Base-by-base conservation (phyloP, 2,329 filamentous ascomycete species). In the Claviceps sp. region DNA sequence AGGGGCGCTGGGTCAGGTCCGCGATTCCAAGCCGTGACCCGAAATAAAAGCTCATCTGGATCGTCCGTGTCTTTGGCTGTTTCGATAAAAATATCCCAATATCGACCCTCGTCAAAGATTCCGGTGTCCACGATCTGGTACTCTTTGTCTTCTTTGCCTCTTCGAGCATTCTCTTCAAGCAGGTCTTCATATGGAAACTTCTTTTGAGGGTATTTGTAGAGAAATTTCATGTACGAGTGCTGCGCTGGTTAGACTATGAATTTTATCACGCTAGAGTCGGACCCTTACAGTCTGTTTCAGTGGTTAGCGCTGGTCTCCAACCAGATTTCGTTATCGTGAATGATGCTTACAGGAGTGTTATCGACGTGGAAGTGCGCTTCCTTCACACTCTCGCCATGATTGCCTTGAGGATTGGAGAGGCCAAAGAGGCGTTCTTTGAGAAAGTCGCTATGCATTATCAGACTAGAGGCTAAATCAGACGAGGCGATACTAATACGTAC, bases 171-270 rank as follows among this genome's bases (percentile, higher is more conserved):
- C 64, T 94, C 88, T 57, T 87, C 74, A 58, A 94, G 73, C 47
- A 97, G 74, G 58, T 95, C 82, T 67, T 96, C 78, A 73, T 97
- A 97, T 2, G 91, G 93, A 62, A 97, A 97, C 57, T 84, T 82
- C 61, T 78, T 80, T 70, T 97, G 91, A 0, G 93, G 93, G 62
- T 96, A 94, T 70, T 97, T 97, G 79, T 97, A 97, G 59, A 97
- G 83, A 64, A 84, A 94, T 69, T 97, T 97, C 91, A 97, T 97
- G 74, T 97, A 97, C 30, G 91, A 95, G 70, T 96, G 90, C 87
- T 90, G 66, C 34, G 7, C 40, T 38, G 14, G 56, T 61, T 53
- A 57, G 55, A 42, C 14, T 39, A 5, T 11, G 19, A 14, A 13
- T 14, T 52, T 26, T 3, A 16, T 44, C 19, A 44, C 24, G 6